Base-by-base conservation (phyloP, 176 grass and related monocot species). In the Otatea glauca region DNA sequence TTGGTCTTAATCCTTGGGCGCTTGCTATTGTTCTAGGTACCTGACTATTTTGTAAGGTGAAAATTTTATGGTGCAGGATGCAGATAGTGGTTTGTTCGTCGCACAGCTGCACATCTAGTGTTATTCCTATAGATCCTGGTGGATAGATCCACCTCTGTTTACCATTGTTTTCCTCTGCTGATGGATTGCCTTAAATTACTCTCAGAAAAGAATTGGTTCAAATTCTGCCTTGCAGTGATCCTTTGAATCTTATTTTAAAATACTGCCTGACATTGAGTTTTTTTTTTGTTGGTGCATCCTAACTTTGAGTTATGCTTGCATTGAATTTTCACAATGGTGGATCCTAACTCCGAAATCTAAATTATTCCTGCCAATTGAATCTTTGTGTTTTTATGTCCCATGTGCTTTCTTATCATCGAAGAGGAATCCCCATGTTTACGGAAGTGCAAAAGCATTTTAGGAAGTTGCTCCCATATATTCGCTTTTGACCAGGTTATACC, bases 151-250 rank as follows among this genome's bases (percentile, higher is more conserved):
- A 44, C 39, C 5, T 71, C 53, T 60, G 12, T 59, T 55, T 71
- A 70, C 79, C 8, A 0, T 7, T 48, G 17, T 56, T n/a, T 42
- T 48, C 12, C 16, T 80, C 34, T 16, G 4, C 7, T 42, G 14
- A 80, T 72, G 68, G 72, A 51, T 86, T 65, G 9, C 0, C 16
- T 32, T 73, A 72, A 63, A 25, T 48, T 72, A 29, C 27, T 32
- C 9, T 49, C 4, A 5, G 5, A 59, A 59, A 8, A 70, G 13
- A 25, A 14, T 58, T 59, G 0, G 4, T 55, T 68, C 59, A 18
- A 44, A 48, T 6, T 32, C 34, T 39, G 27, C 2, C 4, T 48
- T 5, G 47, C 38, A 37, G 7, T 56, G 18, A 35, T 35, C 15
- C 68, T 60, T 8, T 43, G 25, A 13, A 59, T 85, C 50, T 70